Conservation (phyloP, 495 filamentous ascomycete genomes). For the Tuber indicum region DNA sequence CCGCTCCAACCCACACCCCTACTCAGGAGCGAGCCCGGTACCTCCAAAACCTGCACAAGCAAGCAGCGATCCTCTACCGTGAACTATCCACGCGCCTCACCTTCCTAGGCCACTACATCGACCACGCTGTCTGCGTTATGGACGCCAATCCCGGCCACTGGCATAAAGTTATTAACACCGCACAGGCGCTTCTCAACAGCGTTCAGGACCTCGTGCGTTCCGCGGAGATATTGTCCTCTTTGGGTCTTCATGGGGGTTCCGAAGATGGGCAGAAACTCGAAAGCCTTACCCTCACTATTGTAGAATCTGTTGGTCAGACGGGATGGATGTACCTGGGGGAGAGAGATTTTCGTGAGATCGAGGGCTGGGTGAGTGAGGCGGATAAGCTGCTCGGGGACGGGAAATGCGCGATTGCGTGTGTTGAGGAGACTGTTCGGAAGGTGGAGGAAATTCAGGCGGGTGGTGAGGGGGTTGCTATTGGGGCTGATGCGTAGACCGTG, state of each 20-base stretch:
- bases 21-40: neutral
- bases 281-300: neutral
- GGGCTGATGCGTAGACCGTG: neutral
- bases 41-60: neutral
- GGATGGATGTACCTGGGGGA: neutral
- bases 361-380: neutral
- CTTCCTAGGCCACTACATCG: neutral
- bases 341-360: neutral
- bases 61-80: neutral
- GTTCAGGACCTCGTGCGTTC: neutral
- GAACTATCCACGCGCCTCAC: neutral
- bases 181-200: neutral
- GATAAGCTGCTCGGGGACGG: neutral
- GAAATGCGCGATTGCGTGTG: neutral
- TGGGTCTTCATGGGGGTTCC: neutral
- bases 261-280: neutral
- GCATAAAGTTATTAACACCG: neutral
- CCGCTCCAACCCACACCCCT: neutral
- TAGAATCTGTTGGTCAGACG: neutral
- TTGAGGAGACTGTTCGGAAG: neutral
- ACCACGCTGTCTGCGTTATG: neutral
- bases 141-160: neutral
- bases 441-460: neutral
- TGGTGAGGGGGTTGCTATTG: neutral
- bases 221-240: neutral